Conservation (phyloP, 768 basidiomycete genomes). For the Lentinula edodes region DNA sequence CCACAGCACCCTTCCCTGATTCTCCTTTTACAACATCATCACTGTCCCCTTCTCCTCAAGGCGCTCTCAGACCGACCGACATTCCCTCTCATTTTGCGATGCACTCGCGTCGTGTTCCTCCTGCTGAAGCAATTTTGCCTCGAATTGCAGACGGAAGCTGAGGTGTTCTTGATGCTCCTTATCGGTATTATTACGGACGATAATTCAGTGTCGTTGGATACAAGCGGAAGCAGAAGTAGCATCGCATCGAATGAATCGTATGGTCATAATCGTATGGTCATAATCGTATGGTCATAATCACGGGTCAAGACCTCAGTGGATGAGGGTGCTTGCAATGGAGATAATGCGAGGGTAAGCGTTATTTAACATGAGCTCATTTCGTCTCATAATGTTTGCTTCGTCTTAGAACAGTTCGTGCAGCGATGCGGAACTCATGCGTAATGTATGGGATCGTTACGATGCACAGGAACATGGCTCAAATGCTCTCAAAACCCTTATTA, state of each 20-base stretch:
- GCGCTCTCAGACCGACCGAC: constrained; percentile 71
- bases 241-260: constrained; percentile 16
- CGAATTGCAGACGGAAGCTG: constrained; percentile 77
- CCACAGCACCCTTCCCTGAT: constrained; percentile 75
- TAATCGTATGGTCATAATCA: constrained; percentile 19
- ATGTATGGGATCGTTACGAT: constrained; percentile 78
- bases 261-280: too few relatives aligned
- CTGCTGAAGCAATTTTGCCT: constrained; percentile 86
- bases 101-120: constrained; percentile 90
- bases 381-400: neutral
- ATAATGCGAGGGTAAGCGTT: constrained; percentile 72
- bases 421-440: constrained; percentile 73
- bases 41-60: constrained; percentile 86
- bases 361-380: neutral
- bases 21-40: constrained; percentile 81
- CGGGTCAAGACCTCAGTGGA: constrained; percentile 65
- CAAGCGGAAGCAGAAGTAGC: constrained; percentile 15
- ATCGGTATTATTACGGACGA: constrained; percentile 63
- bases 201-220: constrained; percentile 6
- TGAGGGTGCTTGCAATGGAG: constrained; percentile 88
- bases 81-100: constrained; percentile 86
- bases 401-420: constrained; percentile 53
- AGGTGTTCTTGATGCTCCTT: constrained; percentile 77
- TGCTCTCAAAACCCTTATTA: constrained; percentile 72
- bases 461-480: constrained; percentile 55